Base-by-base conservation (phyloP, 805 yeast species). In the Myxozyma nipponensis region DNA sequence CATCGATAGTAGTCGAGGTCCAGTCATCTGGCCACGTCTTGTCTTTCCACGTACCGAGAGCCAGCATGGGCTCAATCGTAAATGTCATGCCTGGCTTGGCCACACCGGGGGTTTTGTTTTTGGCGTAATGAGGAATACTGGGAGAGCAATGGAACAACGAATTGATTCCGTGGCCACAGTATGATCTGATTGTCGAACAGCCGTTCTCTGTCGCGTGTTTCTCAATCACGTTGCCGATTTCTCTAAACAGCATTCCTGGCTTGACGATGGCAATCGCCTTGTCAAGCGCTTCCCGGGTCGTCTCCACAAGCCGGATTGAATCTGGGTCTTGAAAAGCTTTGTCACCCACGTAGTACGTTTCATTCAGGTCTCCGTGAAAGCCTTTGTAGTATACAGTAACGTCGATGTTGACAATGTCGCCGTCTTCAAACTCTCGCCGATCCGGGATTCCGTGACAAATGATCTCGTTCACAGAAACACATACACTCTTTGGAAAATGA, bases 371-470 rank as follows among this genome's bases (percentile, higher is more conserved):
- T 6, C 96, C 84, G 71, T 93, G 98, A 71, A 81, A 81, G 1
- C 98, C 98, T 59, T 85, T 78, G 69, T 84, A 79, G 71, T 78
- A 93, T 47, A 93, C 68, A 2, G 96, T 78, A 43, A 93, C 86
- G 67, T 93, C 98, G 57, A 93, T 72, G 66, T 93, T 93, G 54
- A 93, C 78, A 60, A 93, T 91, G 66, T 93, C 98, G 52, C 98
- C 98, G 59, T 91, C 98, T 67, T 86, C 72, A 57, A 93, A 76
- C 30, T 82, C 82, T 48, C 90, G 78, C 71, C 86, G 77, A 69
- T 93, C 98, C 24, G 98, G 98, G 52, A 93, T 86, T 57, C 98
- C 98, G 69, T 93, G 98, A 67, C 98, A 93, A 54, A 93, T 86
- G 50, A 89, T 82, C 73, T 93, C 98, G 69, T 93, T 93, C 39